Percentiles rank a stretch among this genome's conserved stretches.
Conservation (phyloP, 805 yeast species). For the Debaryomyces prosopidis region DNA sequence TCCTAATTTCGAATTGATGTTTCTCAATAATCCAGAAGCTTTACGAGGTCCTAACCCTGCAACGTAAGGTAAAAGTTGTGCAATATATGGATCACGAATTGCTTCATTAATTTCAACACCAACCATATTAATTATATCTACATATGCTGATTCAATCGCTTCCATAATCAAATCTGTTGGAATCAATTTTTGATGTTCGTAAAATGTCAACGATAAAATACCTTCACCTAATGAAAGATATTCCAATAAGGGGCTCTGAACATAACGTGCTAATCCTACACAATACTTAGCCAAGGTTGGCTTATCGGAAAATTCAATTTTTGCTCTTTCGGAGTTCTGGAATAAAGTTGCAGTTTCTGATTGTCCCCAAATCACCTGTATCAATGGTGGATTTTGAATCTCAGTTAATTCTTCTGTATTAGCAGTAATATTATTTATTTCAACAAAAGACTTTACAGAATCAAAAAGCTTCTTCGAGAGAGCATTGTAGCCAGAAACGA, state of each 20-base stretch:
- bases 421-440: constrained; percentile 52
- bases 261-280: constrained; percentile 85
- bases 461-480: constrained; percentile 62
- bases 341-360: constrained; percentile 92
- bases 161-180: constrained; percentile 61
- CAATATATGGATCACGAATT: constrained; percentile 69
- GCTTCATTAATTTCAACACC: constrained; percentile 95
- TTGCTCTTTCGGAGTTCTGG: constrained; percentile 76
- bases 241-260: constrained; percentile 91
- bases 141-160: constrained; percentile 78
- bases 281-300: constrained; percentile 80
- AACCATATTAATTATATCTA: constrained; percentile 85
- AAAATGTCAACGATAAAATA: constrained; percentile 64
- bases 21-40: constrained; percentile 81
- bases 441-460: constrained; percentile 55
- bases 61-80: constrained; percentile 71
- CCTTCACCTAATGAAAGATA: constrained; percentile 81
- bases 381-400: constrained; percentile 48
- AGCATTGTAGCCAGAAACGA: constrained; percentile 83
- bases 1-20: constrained; percentile 65
- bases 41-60: constrained; percentile 96
- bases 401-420: constrained; percentile 46
- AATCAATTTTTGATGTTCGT: constrained; percentile 71
- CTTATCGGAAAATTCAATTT: constrained; percentile 78
- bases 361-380: constrained; percentile 78